Percentiles rank a stretch among this genome's conserved stretches.
Conservation (phyloP, 148 eudicot genomes). For the Camellia japonica region DNA sequence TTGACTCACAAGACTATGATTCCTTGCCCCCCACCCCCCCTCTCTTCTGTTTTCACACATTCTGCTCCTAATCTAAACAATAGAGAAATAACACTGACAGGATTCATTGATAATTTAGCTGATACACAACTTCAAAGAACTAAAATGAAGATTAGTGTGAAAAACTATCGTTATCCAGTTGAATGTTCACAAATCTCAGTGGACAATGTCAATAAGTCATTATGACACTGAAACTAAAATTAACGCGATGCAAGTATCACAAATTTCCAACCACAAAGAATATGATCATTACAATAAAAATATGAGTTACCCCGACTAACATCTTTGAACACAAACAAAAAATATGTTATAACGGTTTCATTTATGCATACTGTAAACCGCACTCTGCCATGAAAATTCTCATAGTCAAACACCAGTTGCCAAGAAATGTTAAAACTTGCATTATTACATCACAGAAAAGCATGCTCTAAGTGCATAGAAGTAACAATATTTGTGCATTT, state of each 20-base stretch:
- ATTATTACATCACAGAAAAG: constrained; percentile 14
- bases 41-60: not conserved
- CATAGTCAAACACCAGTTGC: not conserved
- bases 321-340: no score
- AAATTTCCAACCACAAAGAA: not conserved
- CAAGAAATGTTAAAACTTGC: not conserved
- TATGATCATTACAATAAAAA: not conserved
- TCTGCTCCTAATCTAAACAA: not conserved
- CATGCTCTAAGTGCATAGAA: not conserved
- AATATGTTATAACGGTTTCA: not conserved
- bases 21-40: no score
- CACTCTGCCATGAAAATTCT: not conserved
- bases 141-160: not conserved
- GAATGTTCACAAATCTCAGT: not conserved
- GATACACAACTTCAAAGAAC: not conserved
- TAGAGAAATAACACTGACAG: not conserved
- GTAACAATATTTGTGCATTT: constrained; percentile 5
- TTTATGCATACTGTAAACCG: not conserved
- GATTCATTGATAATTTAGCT: not conserved
- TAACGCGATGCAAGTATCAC: not conserved
- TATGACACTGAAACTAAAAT: not conserved
- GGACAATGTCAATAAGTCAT: not conserved
- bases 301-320: no score
- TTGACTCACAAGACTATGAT: not conserved
- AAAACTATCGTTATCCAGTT: not conserved